Conservation (phyloP, 352 stramenopile species). For the Phytophthora cryptogea region DNA sequence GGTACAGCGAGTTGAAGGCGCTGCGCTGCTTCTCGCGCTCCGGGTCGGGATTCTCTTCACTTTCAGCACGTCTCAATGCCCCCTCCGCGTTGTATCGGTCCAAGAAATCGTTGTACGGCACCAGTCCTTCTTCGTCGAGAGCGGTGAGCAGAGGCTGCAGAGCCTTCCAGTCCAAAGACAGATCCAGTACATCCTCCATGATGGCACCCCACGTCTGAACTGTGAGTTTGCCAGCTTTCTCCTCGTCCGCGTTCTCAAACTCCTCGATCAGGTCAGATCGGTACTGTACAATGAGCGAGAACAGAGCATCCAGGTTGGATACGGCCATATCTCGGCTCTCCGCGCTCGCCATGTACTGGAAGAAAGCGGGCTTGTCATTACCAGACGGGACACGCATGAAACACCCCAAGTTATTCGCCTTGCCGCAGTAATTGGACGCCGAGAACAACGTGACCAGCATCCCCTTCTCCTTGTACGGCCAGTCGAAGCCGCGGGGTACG, state of each 20-base stretch:
- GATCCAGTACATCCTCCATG: slow-evolving; percentile 81
- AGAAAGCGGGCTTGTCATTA: slow-evolving; percentile 80
- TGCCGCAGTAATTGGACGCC: slow-evolving; percentile 86
- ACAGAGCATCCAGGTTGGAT: slow-evolving; percentile 84
- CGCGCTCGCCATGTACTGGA: slow-evolving; percentile 87
- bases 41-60: slow-evolving; percentile 36
- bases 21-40: slow-evolving; percentile 59
- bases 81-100: slow-evolving; percentile 76
- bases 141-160: slow-evolving; percentile 79
- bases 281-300: slow-evolving; percentile 84
- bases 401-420: slow-evolving; percentile 84
- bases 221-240: slow-evolving; percentile 46
- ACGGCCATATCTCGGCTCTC: slow-evolving; percentile 82
- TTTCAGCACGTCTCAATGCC: slow-evolving; percentile 24
- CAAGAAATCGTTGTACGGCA: slow-evolving; percentile 79
- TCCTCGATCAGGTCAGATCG: slow-evolving; percentile 60
- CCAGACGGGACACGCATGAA: slow-evolving; percentile 83
- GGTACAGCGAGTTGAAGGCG: slow-evolving; percentile 85
- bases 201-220: slow-evolving; percentile 60
- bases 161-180: slow-evolving; percentile 79
- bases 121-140: slow-evolving; percentile 63
- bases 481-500: slow-evolving; percentile 79
- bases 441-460: slow-evolving; percentile 90
- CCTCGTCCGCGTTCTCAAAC: slow-evolving; percentile 62
- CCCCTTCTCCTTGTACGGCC: slow-evolving; percentile 78